Evolutionary conservation across 768 basidiomycete genomes (phyloP), one percentile per base, ranked within the genome.

Genomic region (Candolleomyces efflorescens): DNA sequence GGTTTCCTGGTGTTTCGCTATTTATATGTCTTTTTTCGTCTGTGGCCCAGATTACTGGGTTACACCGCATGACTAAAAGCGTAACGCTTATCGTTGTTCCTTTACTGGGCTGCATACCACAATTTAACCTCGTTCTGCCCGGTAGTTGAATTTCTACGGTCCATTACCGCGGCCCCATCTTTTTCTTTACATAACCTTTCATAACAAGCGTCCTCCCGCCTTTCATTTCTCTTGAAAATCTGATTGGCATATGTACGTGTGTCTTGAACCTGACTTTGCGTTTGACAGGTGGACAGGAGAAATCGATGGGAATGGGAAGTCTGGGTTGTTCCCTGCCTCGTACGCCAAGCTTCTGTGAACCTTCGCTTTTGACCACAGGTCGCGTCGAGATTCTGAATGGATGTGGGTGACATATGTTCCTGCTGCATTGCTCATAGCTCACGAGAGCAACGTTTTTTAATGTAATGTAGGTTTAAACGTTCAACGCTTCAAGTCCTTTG

Each of bases 221-320:
- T 43, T 53, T 63, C 41, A 60, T 55, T 22, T 24, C n/a, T 12
- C 32, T 32, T 32, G 27, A n/a, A 15, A 27, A 18, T 37, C n/a
- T n/a, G 32, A 12, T 24, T 13, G 15, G 17, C 44, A 54, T 32
- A 7, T 32, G 32, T 32, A 56, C 53, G 54, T 59, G 60, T 45
- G 9, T 36, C 36, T 18, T 1, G 52, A 56, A 36, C 46, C 56
- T 60, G 37, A 26, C 60, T 59, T 53, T n/a, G n/a, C 53, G 54
- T 55, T 53, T 58, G 58, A 53, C 63, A 88, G 86, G 86, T 88
- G 86, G 86, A 84, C 80, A 17, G 86, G 85, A 12, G 80, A 83
- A 68, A 67, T 80, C 45, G 73, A 86, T 59, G 51, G 49, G 43
- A 58, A 58, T 38, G 85, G 82, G 12, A 79, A 69, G 64, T 76